These are phyloP conservation scores for Eutypella sp. DNA, from an alignment of 2,329 filamentous ascomycete species.

Conservation along the genomic window DNA sequence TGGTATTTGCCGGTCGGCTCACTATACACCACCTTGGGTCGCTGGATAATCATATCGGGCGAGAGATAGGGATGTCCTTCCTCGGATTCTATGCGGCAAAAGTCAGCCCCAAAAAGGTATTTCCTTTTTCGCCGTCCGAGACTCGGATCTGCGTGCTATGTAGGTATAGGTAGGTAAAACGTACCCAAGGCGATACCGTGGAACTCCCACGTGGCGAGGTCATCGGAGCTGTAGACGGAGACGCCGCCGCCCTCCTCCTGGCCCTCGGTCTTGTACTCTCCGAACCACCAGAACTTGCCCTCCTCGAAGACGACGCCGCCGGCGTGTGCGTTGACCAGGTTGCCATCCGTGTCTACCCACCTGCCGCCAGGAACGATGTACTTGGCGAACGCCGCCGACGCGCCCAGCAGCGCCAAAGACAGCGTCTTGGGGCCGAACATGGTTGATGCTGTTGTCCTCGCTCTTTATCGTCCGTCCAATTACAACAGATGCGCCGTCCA, in stretches of 20 bases:
- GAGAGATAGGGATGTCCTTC: conserved; percentile 51
- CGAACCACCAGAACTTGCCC: conserved; percentile 56
- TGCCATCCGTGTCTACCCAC: conserved; percentile 56
- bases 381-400: conserved; percentile 31
- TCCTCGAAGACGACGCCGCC: conserved; percentile 50
- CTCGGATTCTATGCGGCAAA: conserved; percentile 39
- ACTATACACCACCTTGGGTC: conserved; percentile 58
- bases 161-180: too few species aligned
- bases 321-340: conserved; percentile 58
- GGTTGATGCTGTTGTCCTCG: not conserved
- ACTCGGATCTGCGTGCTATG: too few species aligned
- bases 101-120: conserved; percentile 3
- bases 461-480: not conserved
- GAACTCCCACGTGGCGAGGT: conserved; percentile 54
- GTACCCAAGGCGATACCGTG: conserved; percentile 52
- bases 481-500: conserved; percentile 1
- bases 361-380: conserved; percentile 59
- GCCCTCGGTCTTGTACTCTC: conserved; percentile 55
- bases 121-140: not conserved
- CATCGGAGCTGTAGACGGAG: conserved; percentile 56
- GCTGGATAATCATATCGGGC: conserved; percentile 52
- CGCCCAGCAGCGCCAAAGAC: conserved; percentile 11
- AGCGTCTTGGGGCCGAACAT: conserved; percentile 9
- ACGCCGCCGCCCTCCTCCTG: conserved; percentile 56
- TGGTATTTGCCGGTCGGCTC: conserved; percentile 50